A percentile compares a stretch with the other conserved stretches of the same genome.
Evolutionary conservation across 2,329 filamentous ascomycete genomes (phyloP).

Genomic region (Graphium sp.): DNA sequence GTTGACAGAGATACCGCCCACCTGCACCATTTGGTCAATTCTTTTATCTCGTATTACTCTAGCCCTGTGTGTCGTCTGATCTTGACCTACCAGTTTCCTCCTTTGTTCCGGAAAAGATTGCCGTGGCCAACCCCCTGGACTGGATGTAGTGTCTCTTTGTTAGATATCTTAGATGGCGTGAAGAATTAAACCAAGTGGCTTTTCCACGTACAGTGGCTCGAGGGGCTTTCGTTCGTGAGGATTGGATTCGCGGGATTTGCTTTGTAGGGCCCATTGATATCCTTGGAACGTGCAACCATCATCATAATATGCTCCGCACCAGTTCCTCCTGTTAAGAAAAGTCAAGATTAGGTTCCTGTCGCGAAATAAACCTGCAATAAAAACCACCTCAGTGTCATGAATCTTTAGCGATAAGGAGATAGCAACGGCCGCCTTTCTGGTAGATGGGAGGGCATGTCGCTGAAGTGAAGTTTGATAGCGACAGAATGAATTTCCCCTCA

Average conservation of each 20-base stretch:
- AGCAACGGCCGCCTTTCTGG: conserved; percentile 25
- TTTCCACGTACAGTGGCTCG: conserved; percentile 13
- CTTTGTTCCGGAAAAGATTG: conserved; percentile 23
- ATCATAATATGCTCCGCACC: conserved; percentile 19
- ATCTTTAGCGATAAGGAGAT: conserved; percentile 31
- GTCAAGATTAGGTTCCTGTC: neutral
- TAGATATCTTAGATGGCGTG: neutral
- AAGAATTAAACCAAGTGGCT: neutral
- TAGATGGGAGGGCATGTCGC: conserved; percentile 29
- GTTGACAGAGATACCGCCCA: conserved; percentile 31
- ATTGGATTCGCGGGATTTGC: conserved; percentile 23
- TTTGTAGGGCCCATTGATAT: conserved; percentile 24
- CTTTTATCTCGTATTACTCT: too few relatives aligned
- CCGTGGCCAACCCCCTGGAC: conserved; percentile 25
- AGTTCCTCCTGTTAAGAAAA: conserved; percentile 17
- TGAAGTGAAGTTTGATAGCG: conserved; percentile 10
- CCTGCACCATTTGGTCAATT: too few relatives aligned
- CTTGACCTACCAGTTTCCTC: conserved; percentile 24
- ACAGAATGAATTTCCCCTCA: neutral
- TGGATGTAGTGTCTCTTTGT: neutral
- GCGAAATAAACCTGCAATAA: neutral
- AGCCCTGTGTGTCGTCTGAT: too few relatives aligned
- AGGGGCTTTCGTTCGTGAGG: conserved; percentile 19
- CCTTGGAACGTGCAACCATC: conserved; percentile 21
- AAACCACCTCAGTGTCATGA: neutral